Evolutionary conservation across 2,329 filamentous ascomycete genomes (phyloP).

Genomic region (Corniculantispora saksenae): DNA sequence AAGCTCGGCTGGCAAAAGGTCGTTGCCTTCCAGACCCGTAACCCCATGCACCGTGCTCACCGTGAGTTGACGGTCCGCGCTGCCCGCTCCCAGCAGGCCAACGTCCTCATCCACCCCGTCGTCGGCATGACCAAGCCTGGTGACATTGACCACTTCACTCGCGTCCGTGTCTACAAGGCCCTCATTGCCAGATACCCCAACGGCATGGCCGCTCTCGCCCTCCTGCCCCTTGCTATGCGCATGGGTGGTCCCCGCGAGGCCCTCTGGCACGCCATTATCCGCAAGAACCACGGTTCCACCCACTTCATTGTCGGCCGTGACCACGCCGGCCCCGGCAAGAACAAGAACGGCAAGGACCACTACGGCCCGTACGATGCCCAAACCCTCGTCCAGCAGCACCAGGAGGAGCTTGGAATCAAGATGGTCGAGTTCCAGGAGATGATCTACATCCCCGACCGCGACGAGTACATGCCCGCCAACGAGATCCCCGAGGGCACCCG

Average conservation of each 20-base stretch:
- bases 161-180: slow-evolving; percentile 97
- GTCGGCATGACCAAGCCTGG: slow-evolving; percentile 98
- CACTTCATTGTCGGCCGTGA: slow-evolving; percentile 99
- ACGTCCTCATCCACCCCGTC: slow-evolving; percentile 98
- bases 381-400: slow-evolving; percentile 94
- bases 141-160: slow-evolving; percentile 99
- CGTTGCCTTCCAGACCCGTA: slow-evolving; percentile 98
- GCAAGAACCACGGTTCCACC: slow-evolving; percentile 98
- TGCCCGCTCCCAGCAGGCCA: slow-evolving; percentile 92
- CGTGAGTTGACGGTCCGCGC: slow-evolving; percentile 96
- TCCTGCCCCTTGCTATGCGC: slow-evolving; percentile 94
- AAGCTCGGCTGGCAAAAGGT: slow-evolving; percentile 98
- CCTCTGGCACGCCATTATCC: slow-evolving; percentile 99
- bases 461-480: slow-evolving; percentile 94
- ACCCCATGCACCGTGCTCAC: slow-evolving; percentile 99
- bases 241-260: slow-evolving; percentile 98
- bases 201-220: slow-evolving; percentile 95
- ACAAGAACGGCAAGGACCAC: slow-evolving; percentile 94
- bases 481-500: slow-evolving; percentile 81
- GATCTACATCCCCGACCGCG: slow-evolving; percentile 95
- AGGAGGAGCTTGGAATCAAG: slow-evolving; percentile 94
- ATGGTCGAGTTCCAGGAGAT: slow-evolving; percentile 99
- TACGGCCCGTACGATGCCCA: slow-evolving; percentile 98
- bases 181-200: slow-evolving; percentile 96
- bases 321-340: slow-evolving; percentile 96